A percentile compares a stretch with the other conserved stretches of the same genome.
These are phyloP conservation scores for Talaromyces nanjingensis DNA, from an alignment of 495 filamentous ascomycete species.

Conservation along the genomic window DNA sequence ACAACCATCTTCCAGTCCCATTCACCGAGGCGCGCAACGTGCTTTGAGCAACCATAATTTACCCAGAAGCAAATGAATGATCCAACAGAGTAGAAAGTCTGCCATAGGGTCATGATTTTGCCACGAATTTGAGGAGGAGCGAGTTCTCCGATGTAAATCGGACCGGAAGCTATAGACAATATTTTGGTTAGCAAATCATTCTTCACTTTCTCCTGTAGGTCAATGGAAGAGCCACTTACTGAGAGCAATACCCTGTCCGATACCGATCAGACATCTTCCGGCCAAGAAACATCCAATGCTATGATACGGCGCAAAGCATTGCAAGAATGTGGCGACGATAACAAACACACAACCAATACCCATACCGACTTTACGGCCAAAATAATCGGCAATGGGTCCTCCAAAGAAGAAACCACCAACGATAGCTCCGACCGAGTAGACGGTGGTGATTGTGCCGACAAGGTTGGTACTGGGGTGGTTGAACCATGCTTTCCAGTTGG, in stretches of 20 bases:
- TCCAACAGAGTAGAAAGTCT: constrained; percentile 59
- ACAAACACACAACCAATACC: constrained; percentile 48
- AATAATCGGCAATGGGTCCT: constrained; percentile 48
- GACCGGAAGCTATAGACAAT: constrained; percentile 36
- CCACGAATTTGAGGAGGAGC: constrained; percentile 53
- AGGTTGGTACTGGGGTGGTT: constrained; percentile 41
- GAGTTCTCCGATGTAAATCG: constrained; percentile 57
- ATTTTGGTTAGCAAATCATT: background rate
- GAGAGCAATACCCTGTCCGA: constrained; percentile 58
- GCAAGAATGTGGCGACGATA: constrained; percentile 56
- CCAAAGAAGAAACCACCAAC: constrained; percentile 56
- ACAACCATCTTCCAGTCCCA: constrained; percentile 60
- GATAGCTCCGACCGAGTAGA: constrained; percentile 58
- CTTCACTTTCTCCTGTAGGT: background rate
- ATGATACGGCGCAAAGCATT: constrained; percentile 47
- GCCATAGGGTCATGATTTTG: constrained; percentile 62
- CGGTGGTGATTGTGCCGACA: constrained; percentile 53
- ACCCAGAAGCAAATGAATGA: constrained; percentile 60
- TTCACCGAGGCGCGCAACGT: constrained; percentile 43
- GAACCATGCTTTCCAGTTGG: constrained; percentile 55
- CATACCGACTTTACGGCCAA: constrained; percentile 54
- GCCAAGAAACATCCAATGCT: constrained; percentile 54
- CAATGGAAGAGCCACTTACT: constrained; percentile 31
- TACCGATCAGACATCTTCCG: constrained; percentile 55
- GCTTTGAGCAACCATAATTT: constrained; percentile 47